Base-by-base conservation (phyloP, 495 filamentous ascomycete species). In the Bombardia bombarda region DNA sequence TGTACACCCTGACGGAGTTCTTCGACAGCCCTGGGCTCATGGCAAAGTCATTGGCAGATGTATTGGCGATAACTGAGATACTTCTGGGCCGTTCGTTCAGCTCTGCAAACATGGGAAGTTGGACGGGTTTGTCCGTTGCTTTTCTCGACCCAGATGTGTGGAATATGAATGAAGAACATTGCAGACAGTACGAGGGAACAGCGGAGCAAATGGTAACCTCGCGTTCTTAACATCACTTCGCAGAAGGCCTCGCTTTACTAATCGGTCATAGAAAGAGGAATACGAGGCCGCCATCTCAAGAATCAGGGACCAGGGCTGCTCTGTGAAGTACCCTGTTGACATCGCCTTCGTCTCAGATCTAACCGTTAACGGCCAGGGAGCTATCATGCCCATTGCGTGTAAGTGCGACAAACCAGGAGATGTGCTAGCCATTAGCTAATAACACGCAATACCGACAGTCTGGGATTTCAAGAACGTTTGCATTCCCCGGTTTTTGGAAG, bases 11-110 rank as follows among this genome's bases (percentile, higher is more conserved):
- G 5, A 47, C 58, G 4, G 35, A 39, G 12, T 44, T 41, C 18
- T 56, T 53, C 13, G 65, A 68, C 35, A 52, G 51, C n/a, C 46
- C 51, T 0, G 64, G 65, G 0, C 48, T 49, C 3, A 63, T 68
- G 63, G 52, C 65, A 7, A 65, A 65, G 44, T 47, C 37, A 4
- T 32, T 48, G 0, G 32, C 34, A 3, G 61, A 68, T 48, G 18
- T 68, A 2, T 38, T 49, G 1, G 14, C 32, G 3, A 6, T 66
- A 18, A 34, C 41, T 6, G 54, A 60, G 16, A 42, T 53, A 33
- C 31, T 65, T 12, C 38, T 58, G 3, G 31, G 36, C 12, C 36
- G 38, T 3, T 20, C 40, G 18, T n/a, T 21, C 19, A 14, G 18
- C 6, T 13, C 8, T 22, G 10, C 14, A 4, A 30, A 19, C 6